Evolutionary conservation across 2,329 filamentous ascomycete species (phyloP).

Genomic region (Claviceps capensis): DNA sequence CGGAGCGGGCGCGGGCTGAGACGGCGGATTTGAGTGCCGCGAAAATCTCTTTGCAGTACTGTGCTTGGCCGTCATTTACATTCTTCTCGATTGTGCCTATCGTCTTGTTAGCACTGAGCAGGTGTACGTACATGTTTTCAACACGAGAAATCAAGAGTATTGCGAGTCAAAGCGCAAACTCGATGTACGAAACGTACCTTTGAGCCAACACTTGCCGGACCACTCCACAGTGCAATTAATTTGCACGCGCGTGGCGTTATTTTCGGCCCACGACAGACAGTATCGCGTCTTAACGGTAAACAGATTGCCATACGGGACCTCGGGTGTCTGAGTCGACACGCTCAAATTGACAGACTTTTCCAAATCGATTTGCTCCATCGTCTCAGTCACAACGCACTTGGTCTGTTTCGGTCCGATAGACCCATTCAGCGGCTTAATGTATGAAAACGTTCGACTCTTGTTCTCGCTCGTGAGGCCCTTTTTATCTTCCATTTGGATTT

Average conservation of each 20-base stretch:
- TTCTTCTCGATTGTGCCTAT: conserved; percentile 90
- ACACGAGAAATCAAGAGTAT: no score
- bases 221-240: conserved; percentile 89
- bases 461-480: conserved; percentile 64
- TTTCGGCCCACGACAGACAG: conserved; percentile 82
- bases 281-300: conserved; percentile 91
- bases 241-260: conserved; percentile 71
- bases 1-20: conserved; percentile 44
- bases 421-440: conserved; percentile 79
- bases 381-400: conserved; percentile 81
- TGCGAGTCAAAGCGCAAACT: neutral
- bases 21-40: conserved; percentile 61
- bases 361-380: conserved; percentile 69
- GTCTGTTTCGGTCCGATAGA: conserved; percentile 87
- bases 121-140: no score
- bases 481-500: conserved; percentile 79
- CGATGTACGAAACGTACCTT: conserved; percentile 44
- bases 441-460: conserved; percentile 62
- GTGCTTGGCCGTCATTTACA: conserved; percentile 74
- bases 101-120: conserved; percentile 15
- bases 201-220: conserved; percentile 96
- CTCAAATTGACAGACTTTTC: conserved; percentile 79
- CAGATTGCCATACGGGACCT: conserved; percentile 86
- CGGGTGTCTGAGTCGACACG: conserved; percentile 76
- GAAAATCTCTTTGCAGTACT: conserved; percentile 71